Evolutionary conservation across 176 grass and related monocot genomes (phyloP).

Genomic region (Miscanthus lutarioriparius): DNA sequence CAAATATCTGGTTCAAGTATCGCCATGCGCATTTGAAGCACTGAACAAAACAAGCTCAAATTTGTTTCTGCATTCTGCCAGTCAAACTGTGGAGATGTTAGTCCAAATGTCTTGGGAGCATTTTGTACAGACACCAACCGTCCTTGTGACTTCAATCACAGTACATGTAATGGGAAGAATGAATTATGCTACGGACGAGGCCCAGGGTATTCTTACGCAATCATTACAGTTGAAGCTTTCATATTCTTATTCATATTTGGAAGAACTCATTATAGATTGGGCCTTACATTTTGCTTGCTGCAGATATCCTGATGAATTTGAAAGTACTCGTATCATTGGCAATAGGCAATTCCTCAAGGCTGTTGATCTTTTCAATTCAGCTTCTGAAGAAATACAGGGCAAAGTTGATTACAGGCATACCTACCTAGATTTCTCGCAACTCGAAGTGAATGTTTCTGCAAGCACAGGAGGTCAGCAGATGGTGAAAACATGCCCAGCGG

Average conservation of each 20-base stretch:
- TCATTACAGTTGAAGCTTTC: neutral
- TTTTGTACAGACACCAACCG: conserved; percentile 88
- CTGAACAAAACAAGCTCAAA: conserved; percentile 49
- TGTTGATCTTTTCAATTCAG: conserved; percentile 71
- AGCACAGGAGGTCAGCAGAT: conserved; percentile 45
- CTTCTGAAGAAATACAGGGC: conserved; percentile 74
- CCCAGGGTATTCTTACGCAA: conserved; percentile 59
- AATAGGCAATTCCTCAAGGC: conserved; percentile 87
- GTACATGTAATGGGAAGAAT: conserved; percentile 94
- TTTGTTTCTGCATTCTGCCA: conserved; percentile 98
- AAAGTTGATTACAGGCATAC: conserved; percentile 80
- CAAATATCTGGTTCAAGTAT: conserved; percentile 55
- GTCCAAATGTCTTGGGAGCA: conserved; percentile 88
- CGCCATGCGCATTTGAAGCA: conserved; percentile 57
- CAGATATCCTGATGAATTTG: conserved; percentile 93
- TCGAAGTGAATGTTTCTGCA: conserved; percentile 60
- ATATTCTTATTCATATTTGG: neutral
- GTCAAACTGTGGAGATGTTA: conserved; percentile 98
- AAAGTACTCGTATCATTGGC: conserved; percentile 88
- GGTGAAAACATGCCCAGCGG: conserved; percentile 86
- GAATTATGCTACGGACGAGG: conserved; percentile 94
- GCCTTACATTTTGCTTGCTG: conserved; percentile 14
- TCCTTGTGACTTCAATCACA: conserved; percentile 93
- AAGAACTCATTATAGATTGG: conserved; percentile 11
- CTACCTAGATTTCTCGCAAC: conserved; percentile 84